Evolutionary conservation across 352 stramenopile species (phyloP).

Genomic region (Globisporangium uncinulatum): DNA sequence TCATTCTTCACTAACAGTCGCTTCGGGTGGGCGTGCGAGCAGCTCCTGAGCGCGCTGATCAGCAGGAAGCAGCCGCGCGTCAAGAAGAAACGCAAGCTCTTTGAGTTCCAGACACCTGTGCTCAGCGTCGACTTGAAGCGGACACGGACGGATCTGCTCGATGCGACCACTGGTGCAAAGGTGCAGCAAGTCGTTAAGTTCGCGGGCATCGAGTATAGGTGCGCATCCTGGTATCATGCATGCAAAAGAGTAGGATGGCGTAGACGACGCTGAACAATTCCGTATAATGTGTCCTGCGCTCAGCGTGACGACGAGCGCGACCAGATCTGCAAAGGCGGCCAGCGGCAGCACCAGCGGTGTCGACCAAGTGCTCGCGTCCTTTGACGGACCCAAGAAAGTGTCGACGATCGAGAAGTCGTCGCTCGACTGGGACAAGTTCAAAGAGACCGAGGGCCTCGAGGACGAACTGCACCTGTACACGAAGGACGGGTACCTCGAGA

Average conservation of each 20-base stretch:
- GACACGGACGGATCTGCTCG: constrained; percentile 27
- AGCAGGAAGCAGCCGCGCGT: constrained; percentile 40
- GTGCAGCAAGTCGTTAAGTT: constrained; percentile 77
- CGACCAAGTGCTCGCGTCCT: constrained; percentile 81
- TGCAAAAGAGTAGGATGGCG: too few species aligned
- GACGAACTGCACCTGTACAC: constrained; percentile 91
- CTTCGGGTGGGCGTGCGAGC: neutral
- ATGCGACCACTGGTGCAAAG: constrained; percentile 18
- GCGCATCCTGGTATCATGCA: neutral
- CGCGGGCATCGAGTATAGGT: constrained; percentile 81
- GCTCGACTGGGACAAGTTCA: constrained; percentile 95
- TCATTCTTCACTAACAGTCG: too few species aligned
- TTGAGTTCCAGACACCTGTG: constrained; percentile 65
- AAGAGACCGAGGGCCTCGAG: constrained; percentile 88
- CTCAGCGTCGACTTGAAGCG: constrained; percentile 64
- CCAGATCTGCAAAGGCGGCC: constrained; percentile 10
- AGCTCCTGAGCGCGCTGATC: constrained; percentile 49
- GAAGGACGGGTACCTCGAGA: constrained; percentile 94
- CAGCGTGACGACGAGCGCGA: constrained; percentile 16
- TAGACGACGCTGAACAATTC: too few species aligned
- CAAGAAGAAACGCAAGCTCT: constrained; percentile 59
- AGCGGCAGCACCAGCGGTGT: constrained; percentile 44
- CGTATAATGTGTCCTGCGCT: neutral
- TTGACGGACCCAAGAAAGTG: constrained; percentile 89
- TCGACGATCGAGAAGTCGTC: constrained; percentile 94